Evolutionary conservation across 1,139 yeast species (phyloP).

Genomic region (Hansenula lynferdii): DNA sequence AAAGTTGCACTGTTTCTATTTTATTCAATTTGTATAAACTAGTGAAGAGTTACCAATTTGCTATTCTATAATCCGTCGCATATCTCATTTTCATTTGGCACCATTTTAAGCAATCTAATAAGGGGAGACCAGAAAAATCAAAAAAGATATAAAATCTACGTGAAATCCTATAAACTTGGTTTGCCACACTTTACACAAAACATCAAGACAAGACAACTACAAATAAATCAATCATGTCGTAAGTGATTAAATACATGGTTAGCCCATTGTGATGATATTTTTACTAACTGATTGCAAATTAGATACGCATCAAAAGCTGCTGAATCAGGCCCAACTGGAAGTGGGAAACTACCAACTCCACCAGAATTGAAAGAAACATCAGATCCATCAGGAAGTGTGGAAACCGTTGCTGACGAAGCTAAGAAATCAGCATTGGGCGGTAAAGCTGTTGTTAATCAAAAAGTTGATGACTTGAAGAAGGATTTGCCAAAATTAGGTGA

Average conservation of each 20-base stretch:
- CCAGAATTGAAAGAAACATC: conserved; percentile 10
- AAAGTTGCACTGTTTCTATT: too few species aligned
- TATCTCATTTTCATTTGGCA: too few species aligned
- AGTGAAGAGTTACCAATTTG: too few species aligned
- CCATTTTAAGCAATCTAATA: too few species aligned
- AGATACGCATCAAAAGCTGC: conserved; percentile 7
- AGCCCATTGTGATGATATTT: background rate
- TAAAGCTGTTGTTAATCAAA: conserved; percentile 12
- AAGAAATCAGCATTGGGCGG: conserved; percentile 15
- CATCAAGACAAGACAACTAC: too few species aligned
- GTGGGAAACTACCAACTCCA: background rate
- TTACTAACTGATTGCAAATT: background rate
- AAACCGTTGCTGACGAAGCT: conserved; percentile 7
- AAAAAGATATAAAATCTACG: too few species aligned
- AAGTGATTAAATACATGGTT: too few species aligned
- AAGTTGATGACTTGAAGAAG: conserved; percentile 18
- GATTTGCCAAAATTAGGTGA: conserved; percentile 15
- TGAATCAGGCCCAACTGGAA: conserved; percentile 1
- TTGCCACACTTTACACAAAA: too few species aligned
- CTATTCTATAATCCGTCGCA: too few species aligned
- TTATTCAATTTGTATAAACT: too few species aligned
- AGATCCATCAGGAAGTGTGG: conserved; percentile 6
- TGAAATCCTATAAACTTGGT: too few species aligned
- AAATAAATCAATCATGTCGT: conserved; percentile 3
- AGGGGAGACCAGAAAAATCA: too few species aligned